phyloP scores from a whole-genome alignment of 2,329 filamentous ascomycete species.

The Westerdykella sp. region DNA sequence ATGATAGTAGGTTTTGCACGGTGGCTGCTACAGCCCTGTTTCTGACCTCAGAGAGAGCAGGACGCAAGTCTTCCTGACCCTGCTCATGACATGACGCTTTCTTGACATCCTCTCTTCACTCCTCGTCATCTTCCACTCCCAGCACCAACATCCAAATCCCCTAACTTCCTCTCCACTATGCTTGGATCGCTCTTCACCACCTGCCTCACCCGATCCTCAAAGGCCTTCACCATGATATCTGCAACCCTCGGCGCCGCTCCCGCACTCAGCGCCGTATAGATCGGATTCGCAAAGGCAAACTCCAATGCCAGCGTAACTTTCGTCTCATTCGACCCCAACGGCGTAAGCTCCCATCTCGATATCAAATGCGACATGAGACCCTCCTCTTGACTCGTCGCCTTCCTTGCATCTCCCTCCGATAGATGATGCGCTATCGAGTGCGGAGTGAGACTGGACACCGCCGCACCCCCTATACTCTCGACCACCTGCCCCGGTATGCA shows the following conservation, averaged over 20 bases:
- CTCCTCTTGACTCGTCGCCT: constrained; percentile 4
- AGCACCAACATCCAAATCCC: constrained; percentile 22
- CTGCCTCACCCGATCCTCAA: constrained; percentile 70
- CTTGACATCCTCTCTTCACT: no score
- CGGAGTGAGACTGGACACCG: constrained; percentile 40
- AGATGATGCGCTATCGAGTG: constrained; percentile 41
- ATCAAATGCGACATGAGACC: constrained; percentile 60
- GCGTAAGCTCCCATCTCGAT: constrained; percentile 62
- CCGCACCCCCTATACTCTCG: constrained; percentile 66
- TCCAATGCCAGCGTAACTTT: constrained; percentile 70
- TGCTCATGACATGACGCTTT: no score
- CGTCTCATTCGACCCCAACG: constrained; percentile 49
- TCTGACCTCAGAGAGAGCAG: no score
- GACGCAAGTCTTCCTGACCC: no score
- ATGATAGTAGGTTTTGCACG: no score
- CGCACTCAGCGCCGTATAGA: constrained; percentile 75
- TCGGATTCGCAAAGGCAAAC: constrained; percentile 81
- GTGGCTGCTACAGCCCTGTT: no score
- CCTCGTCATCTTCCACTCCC: constrained; percentile 8
- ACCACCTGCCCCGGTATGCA: constrained; percentile 69
- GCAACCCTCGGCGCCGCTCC: constrained; percentile 80
- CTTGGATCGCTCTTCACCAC: constrained; percentile 36
- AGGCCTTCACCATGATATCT: constrained; percentile 84
- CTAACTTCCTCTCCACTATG: constrained; percentile 18
- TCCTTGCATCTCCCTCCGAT: constrained; percentile 7